These are phyloP conservation scores for Eucalyptus grandis DNA, from an alignment of 345 rosid species.

Conservation along the genomic window DNA sequence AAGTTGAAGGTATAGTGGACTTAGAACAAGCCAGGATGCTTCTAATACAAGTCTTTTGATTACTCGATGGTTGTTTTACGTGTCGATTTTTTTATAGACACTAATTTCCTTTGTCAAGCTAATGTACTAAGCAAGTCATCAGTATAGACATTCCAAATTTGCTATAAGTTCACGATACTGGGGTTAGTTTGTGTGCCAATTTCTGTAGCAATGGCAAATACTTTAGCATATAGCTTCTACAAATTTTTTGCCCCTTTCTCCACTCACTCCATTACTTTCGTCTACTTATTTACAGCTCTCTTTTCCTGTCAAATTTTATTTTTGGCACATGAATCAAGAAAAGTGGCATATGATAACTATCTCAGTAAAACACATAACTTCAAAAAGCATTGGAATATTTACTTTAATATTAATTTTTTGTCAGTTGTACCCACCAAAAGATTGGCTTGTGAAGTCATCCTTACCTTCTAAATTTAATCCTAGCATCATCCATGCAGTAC, in stretches of 20 bases:
- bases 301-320: not conserved
- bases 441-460: conserved; percentile 70
- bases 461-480: conserved; percentile 60
- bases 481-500: conserved; percentile 24
- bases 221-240: not conserved
- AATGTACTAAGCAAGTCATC: too few relatives aligned
- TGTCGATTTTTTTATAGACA: too few relatives aligned
- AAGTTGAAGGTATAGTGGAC: too few relatives aligned
- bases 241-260: not conserved
- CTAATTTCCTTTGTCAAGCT: too few relatives aligned
- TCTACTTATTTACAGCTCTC: not conserved
- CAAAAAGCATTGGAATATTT: not conserved
- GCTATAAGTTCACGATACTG: too few relatives aligned
- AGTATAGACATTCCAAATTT: too few relatives aligned
- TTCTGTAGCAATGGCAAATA: not conserved
- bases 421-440: conserved; percentile 43
- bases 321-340: not conserved
- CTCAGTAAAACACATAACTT: not conserved
- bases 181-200: too few relatives aligned
- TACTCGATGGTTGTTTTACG: too few relatives aligned
- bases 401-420: not conserved
- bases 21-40: too few relatives aligned
- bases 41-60: too few relatives aligned
- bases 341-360: not conserved
- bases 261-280: not conserved